Evolutionary conservation across 116 monocot species (phyloP), one percentile per base, ranked within the genome.

Genomic region (Phalaenopsis hybrid): DNA sequence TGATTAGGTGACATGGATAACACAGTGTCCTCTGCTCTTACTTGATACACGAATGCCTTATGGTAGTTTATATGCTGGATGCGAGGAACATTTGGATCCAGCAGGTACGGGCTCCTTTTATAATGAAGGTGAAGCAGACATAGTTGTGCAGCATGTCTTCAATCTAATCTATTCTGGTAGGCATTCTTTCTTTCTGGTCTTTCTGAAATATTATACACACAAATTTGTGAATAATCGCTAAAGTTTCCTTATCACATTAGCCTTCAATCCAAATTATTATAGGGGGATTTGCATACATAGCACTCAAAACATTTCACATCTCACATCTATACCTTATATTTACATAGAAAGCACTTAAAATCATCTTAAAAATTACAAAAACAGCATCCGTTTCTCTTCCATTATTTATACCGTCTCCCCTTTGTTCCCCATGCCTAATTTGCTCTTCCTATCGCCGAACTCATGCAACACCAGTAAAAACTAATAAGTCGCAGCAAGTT

Each of bases 101-200:
- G 91, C 97, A 79, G 97, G 97, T 45, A 97, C 97, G 37, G 97
- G 97, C 45, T 97, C 97, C 15, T 97, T 94, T 57, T 94, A 89
- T 76, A 97, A 97, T 85, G 95, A 97, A 57, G 97, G 97, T 74
- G 97, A 97, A 86, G 92, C 97, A 57, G 94, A 97, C 51, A 93
- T 97, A 57, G 97, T 97, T 31, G 84, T 94, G 34, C 94, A 94
- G 61, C 97, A 97, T 78, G 90, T 94, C 45, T 86, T 94, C 58
- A 90, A 90, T 88, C 93, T 97, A 72, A 75, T 97, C 67, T 93
- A 94, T 86, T 92, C 91, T 79, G 97, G 97, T 94, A 90, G 48
- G 28, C 57, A 25, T 69, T 81, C 20, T 79, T 58, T 17, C 49
- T 78, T 46, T 13, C 31, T 51, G 51, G 51, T 11, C 51, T 51